These are phyloP conservation scores for Magnusiomyces fungicola DNA, from an alignment of 1,139 yeast species.

Conservation along the genomic window DNA sequence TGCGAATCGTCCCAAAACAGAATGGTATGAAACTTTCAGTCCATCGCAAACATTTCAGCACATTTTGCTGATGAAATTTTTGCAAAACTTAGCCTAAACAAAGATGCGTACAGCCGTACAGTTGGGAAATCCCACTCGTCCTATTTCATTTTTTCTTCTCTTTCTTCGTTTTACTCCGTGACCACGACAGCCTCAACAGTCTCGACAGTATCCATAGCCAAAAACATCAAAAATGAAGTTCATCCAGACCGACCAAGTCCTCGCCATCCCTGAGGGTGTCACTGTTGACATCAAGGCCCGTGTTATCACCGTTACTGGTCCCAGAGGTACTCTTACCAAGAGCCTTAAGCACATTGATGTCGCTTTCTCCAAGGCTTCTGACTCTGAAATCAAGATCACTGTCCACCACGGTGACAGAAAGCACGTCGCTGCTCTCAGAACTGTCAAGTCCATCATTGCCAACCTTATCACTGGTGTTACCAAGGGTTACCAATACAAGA, in stretches of 20 bases:
- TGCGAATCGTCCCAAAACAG: too few species aligned
- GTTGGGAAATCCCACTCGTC: not conserved
- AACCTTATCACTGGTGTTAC: conserved; percentile 98
- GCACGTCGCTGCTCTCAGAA: conserved; percentile 99
- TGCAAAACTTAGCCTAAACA: too few species aligned
- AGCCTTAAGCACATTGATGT: conserved; percentile 93
- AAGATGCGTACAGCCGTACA: too few species aligned
- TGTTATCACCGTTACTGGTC: conserved; percentile 85
- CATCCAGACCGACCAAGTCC: conserved; percentile 89
- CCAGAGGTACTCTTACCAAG: conserved; percentile 94
- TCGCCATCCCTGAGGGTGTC: conserved; percentile 93
- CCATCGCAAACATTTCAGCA: too few species aligned
- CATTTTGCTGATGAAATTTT: not conserved
- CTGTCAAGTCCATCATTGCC: conserved; percentile 89
- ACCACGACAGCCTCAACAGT: conserved; percentile 9
- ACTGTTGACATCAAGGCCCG: conserved; percentile 89
- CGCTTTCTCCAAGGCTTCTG: conserved; percentile 71
- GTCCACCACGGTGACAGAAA: conserved; percentile 99
- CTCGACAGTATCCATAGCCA: not conserved
- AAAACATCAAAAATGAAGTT: conserved; percentile 57
- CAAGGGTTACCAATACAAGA: conserved; percentile 98
- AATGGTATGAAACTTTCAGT: too few species aligned
- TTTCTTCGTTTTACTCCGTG: not conserved
- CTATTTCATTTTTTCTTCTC: too few species aligned
- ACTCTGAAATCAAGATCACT: conserved; percentile 72